A percentile compares a stretch with the other conserved stretches of the same genome.
Conservation (phyloP, 108 stramenopile genomes). For the Nannochloropsis granulata region DNA sequence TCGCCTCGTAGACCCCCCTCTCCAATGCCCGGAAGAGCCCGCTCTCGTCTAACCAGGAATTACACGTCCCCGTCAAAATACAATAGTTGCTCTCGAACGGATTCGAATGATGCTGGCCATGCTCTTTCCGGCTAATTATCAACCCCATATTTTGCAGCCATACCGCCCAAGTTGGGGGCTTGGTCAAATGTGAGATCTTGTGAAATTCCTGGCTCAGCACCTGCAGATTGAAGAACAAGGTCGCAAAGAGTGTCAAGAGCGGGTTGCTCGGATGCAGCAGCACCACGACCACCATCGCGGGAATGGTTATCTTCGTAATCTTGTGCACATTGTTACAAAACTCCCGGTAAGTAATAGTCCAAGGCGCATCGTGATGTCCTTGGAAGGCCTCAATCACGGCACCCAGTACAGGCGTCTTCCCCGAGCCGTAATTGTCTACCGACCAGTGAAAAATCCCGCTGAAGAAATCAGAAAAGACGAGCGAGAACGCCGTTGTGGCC, state of each 20-base stretch:
- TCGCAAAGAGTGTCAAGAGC: background rate
- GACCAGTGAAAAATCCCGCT: slow-evolving; percentile 76
- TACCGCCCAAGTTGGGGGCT: slow-evolving; percentile 44
- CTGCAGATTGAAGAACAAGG: background rate
- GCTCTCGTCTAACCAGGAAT: slow-evolving; percentile 49
- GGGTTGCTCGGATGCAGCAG: background rate
- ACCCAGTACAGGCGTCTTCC: slow-evolving; percentile 71
- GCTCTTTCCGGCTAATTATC: slow-evolving; percentile 51
- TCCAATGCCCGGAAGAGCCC: slow-evolving; percentile 69
- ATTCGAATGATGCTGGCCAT: slow-evolving; percentile 66
- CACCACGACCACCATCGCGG: slow-evolving; percentile 29
- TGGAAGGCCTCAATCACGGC: slow-evolving; percentile 83
- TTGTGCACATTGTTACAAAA: slow-evolving; percentile 87
- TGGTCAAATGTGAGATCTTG: slow-evolving; percentile 66
- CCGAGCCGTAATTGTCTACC: slow-evolving; percentile 88
- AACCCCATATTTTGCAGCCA: slow-evolving; percentile 49
- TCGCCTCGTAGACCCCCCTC: slow-evolving; percentile 51
- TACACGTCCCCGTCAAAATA: slow-evolving; percentile 65
- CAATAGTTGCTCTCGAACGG: slow-evolving; percentile 82
- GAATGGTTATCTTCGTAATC: slow-evolving; percentile 57
- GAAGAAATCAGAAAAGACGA: slow-evolving; percentile 51
- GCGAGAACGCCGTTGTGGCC: background rate
- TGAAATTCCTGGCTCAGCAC: slow-evolving; percentile 65
- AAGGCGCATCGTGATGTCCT: slow-evolving; percentile 77
- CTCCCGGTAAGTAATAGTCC: slow-evolving; percentile 79